Percentiles rank a stretch among this genome's conserved stretches.
phyloP scores from a whole-genome alignment of 352 stramenopile genomes.

The Globisporangium orthogonon region DNA sequence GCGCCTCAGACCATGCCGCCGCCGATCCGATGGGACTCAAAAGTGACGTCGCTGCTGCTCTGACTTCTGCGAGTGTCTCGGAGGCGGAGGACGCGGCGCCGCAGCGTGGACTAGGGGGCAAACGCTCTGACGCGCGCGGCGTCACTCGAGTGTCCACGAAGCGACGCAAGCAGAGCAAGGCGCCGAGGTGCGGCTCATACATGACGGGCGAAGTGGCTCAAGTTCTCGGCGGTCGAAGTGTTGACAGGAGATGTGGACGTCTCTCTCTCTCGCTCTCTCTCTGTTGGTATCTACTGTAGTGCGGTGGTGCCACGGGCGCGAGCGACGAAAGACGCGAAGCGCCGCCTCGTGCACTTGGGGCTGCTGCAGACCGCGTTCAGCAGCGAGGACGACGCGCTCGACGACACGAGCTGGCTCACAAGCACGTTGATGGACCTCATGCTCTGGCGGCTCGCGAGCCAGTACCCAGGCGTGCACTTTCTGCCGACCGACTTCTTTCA shows the following conservation, averaged over 20 bases:
- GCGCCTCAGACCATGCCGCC: no score
- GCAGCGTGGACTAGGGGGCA: no score
- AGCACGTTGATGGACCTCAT: conserved; percentile 82
- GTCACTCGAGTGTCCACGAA: not conserved
- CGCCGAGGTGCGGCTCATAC: conserved; percentile 2
- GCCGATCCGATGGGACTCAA: no score
- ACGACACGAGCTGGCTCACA: conserved; percentile 81
- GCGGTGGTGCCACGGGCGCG: conserved; percentile 4
- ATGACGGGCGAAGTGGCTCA: no score
- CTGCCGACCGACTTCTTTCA: conserved; percentile 84
- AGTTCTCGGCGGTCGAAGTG: no score
- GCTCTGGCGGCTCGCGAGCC: conserved; percentile 69
- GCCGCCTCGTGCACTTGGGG: conserved; percentile 11
- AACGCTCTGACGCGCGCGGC: no score
- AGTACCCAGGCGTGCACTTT: conserved; percentile 70
- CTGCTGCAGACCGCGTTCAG: conserved; percentile 51
- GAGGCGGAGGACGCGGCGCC: no score
- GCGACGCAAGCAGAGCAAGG: conserved; percentile 1
- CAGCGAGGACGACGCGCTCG: conserved; percentile 48
- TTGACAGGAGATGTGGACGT: no score
- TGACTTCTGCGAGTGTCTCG: no score
- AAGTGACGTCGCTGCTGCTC: no score
- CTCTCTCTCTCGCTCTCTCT: no score
- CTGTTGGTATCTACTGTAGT: no score
- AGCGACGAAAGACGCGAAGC: conserved; percentile 2